phyloP scores from a whole-genome alignment of 495 filamentous ascomycete genomes.

The Hyaloscypha bicolor region DNA sequence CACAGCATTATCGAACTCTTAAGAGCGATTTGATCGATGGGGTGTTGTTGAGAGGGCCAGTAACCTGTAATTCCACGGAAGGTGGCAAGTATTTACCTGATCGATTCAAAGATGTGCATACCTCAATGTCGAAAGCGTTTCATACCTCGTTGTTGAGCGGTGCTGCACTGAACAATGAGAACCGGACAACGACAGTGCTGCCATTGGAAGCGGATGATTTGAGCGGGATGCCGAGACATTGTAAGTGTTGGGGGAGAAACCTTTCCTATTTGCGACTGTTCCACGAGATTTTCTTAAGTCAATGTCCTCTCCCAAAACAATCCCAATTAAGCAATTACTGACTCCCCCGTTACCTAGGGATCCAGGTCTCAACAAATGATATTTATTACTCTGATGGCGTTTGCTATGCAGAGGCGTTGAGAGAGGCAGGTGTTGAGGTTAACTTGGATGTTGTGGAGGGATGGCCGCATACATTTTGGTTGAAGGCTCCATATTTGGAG shows the following conservation, averaged over 20 bases:
- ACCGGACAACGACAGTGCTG: slow-evolving; percentile 31
- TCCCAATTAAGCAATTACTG: too few relatives aligned
- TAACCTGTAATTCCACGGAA: slow-evolving; percentile 33
- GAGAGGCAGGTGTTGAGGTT: slow-evolving; percentile 33
- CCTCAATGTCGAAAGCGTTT: slow-evolving; percentile 30
- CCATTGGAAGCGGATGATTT: slow-evolving; percentile 33
- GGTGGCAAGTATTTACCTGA: slow-evolving; percentile 27
- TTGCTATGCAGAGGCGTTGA: slow-evolving; percentile 39
- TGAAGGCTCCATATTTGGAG: slow-evolving; percentile 34
- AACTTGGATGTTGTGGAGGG: slow-evolving; percentile 35
- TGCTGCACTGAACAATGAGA: slow-evolving; percentile 21
- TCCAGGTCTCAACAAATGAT: slow-evolving; percentile 41
- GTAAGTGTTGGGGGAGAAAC: neutral
- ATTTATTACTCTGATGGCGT: slow-evolving; percentile 39
- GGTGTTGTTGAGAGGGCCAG: slow-evolving; percentile 37
- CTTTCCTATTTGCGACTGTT: too few relatives aligned
- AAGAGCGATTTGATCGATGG: slow-evolving; percentile 18
- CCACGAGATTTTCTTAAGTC: too few relatives aligned
- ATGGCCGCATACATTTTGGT: slow-evolving; percentile 42
- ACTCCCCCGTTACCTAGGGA: neutral
- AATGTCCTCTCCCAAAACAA: too few relatives aligned
- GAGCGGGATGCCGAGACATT: slow-evolving; percentile 32
- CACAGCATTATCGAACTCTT: slow-evolving; percentile 17
- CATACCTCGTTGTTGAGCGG: slow-evolving; percentile 29
- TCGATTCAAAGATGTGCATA: slow-evolving; percentile 26